These are phyloP conservation scores for Candida namnaoensis DNA, from an alignment of 805 yeast species.

Conservation along the genomic window DNA sequence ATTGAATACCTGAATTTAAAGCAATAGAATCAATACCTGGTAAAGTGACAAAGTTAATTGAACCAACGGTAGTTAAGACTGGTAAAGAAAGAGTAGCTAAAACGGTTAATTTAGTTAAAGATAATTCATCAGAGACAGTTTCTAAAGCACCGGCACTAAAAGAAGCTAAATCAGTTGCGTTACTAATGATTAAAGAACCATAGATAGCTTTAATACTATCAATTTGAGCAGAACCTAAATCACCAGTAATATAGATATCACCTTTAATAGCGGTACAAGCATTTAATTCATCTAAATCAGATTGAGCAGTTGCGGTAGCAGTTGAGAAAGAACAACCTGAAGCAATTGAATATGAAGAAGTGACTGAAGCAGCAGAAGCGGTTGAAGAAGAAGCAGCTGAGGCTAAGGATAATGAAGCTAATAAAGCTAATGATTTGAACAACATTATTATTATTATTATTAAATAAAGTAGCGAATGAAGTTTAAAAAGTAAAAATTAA, in stretches of 20 bases:
- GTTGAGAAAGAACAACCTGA: conserved; percentile 60
- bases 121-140: conserved; percentile 65
- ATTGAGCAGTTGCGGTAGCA: conserved; percentile 69
- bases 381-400: conserved; percentile 28
- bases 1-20: conserved; percentile 62
- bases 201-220: conserved; percentile 69
- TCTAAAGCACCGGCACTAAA: conserved; percentile 76
- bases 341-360: conserved; percentile 36
- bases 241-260: conserved; percentile 63
- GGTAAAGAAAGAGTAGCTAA: conserved; percentile 69
- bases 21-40: conserved; percentile 72
- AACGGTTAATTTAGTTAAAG: conserved; percentile 53
- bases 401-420: conserved; percentile 1
- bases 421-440: neutral
- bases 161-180: conserved; percentile 52
- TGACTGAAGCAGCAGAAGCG: conserved; percentile 47
- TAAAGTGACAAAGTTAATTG: conserved; percentile 72
- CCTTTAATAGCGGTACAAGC: conserved; percentile 78
- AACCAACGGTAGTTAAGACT: conserved; percentile 70
- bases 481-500: too few species aligned
- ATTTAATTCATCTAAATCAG: conserved; percentile 66
- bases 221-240: conserved; percentile 53
- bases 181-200: conserved; percentile 64
- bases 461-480: too few species aligned
- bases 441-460: neutral